These are phyloP conservation scores for Rhodotorula taiwanensis DNA, from an alignment of 768 basidiomycete genomes.

Conservation along the genomic window DNA sequence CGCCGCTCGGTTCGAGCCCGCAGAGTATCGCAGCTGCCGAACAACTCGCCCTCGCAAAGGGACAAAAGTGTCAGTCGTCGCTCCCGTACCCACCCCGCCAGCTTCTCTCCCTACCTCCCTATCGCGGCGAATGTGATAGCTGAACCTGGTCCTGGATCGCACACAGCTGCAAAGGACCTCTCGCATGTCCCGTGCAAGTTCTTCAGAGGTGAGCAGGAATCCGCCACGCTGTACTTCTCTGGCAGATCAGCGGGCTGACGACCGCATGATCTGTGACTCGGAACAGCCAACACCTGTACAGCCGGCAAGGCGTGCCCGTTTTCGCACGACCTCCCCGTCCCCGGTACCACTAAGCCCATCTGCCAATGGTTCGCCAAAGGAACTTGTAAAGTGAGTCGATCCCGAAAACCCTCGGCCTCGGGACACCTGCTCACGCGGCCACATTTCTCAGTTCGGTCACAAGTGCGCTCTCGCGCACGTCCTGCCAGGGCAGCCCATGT, in stretches of 20 bases:
- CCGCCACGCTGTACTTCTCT: background rate
- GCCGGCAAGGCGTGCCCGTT: slow-evolving; percentile 94
- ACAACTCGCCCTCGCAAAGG: no score
- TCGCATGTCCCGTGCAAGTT: slow-evolving; percentile 98
- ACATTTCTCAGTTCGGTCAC: slow-evolving; percentile 50
- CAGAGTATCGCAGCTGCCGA: no score
- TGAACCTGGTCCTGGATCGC: no score
- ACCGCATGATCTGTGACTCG: slow-evolving; percentile 45
- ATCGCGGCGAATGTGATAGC: no score
- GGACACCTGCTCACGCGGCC: no score
- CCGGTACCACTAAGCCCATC: slow-evolving; percentile 50
- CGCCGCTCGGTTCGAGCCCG: no score
- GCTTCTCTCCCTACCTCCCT: no score
- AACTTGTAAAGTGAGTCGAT: slow-evolving; percentile 57
- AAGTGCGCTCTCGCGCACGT: slow-evolving; percentile 87
- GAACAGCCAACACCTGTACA: slow-evolving; percentile 56
- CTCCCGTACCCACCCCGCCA: no score
- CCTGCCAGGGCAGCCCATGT: slow-evolving; percentile 84
- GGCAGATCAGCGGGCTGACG: background rate
- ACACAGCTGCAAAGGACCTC: slow-evolving; percentile 48
- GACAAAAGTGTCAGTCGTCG: no score
- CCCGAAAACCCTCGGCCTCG: no score
- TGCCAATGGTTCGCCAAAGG: slow-evolving; percentile 66
- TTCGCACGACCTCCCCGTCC: slow-evolving; percentile 68
- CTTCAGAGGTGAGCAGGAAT: slow-evolving; percentile 58